phyloP scores from a whole-genome alignment of 306 rosid species.

The Rosa lucieae region DNA sequence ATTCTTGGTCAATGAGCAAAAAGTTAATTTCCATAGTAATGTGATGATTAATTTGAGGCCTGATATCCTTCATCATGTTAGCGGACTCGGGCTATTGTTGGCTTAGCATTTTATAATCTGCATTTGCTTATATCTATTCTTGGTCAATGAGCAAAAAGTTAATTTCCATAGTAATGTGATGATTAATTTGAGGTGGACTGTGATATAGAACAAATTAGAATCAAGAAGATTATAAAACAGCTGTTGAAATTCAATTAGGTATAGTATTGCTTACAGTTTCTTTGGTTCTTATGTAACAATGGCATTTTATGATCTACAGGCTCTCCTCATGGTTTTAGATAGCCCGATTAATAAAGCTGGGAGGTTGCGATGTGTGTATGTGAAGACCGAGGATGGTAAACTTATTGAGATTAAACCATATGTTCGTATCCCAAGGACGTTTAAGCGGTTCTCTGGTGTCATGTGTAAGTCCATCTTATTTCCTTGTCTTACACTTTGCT shows the following conservation, averaged over 20 bases:
- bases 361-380: conserved; percentile 70
- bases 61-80: conserved; percentile 82
- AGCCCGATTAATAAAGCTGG: conserved; percentile 86
- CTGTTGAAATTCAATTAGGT: not conserved
- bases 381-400: conserved; percentile 73
- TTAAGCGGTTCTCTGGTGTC: conserved; percentile 76
- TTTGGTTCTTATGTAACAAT: not conserved
- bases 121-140: not conserved
- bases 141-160: not conserved
- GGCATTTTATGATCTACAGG: conserved; percentile 39
- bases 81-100: not conserved
- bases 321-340: conserved; percentile 73
- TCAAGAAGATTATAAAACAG: not conserved
- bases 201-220: not conserved
- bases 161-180: not conserved
- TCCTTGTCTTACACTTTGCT: not conserved
- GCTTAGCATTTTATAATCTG: not conserved
- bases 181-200: not conserved
- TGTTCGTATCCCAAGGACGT: conserved; percentile 87
- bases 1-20: not conserved
- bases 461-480: conserved; percentile 62
- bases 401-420: conserved; percentile 78
- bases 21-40: not conserved
- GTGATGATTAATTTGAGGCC: conserved; percentile 36
- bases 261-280: not conserved